Evolutionary conservation across 2,329 filamentous ascomycete genomes (phyloP), one percentile per base, ranked within the genome.

Genomic region (Diaporthe sp.): DNA sequence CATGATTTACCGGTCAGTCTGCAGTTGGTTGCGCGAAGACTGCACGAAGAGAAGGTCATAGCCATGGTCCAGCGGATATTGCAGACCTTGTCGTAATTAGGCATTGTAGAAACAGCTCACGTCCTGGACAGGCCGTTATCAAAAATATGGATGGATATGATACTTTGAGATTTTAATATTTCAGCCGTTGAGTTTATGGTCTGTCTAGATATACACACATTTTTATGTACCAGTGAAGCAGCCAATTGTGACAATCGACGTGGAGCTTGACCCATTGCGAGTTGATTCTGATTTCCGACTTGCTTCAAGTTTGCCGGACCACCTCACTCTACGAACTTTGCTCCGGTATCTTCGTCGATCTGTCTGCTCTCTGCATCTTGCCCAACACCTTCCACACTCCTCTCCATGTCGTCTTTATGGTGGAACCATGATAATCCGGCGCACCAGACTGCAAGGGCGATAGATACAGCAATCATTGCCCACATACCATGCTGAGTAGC

Each of bases 401-500:
- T 78, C 75, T 61, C 78, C 79, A 46, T 76, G 76, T 71, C 67
- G 68, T 71, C 70, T 84, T 78, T 87, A 85, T 15, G 83, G 82
- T 70, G 84, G 81, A 15, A 78, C 77, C 85, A 90, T 1, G 89
- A 84, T 57, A 93, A 80, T 1, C 86, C 85, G 0, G 82, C 87
- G 0, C 90, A 91, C 92, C 92, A 94, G 1, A 91, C 77, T 0
- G 85, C 87, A 80, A 94, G 82, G 2, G 88, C 89, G 72, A 93
- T 89, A 31, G 88, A 91, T 10, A 87, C 87, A 2, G 87, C 92
- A 79, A 94, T 92, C 92, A 94, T 94, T 4, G 92, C 92, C 88
- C 90, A 94, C 92, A 94, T 93, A n/a, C 92, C 92, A 75, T 87
- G 87, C 87, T 92, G 34, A 17, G 31, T 8, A 76, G 37, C 51